Base-by-base conservation (phyloP, 768 basidiomycete genomes). In the Leccinum sublutescens region DNA sequence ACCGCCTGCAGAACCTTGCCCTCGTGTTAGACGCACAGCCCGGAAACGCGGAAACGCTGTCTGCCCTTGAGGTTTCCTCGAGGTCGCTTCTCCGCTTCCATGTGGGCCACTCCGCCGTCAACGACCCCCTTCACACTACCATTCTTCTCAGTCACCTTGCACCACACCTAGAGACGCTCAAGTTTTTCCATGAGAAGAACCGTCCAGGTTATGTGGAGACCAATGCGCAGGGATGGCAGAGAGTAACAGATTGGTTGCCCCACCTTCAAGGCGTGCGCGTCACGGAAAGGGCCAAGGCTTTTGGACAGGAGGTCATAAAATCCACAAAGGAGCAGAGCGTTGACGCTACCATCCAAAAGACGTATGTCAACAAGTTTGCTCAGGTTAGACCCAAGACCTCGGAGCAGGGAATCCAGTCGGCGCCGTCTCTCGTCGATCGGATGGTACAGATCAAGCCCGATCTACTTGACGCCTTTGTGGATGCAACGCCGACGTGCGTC, bases 171-270 rank as follows among this genome's bases (percentile, higher is more conserved):
- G 88, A 91, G 68, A 77, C 74, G 27, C 71, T 92, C 54, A 88
- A 85, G 71, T 91, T 83, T 83, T 91, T 90, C 78, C 84, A 87
- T 65, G 88, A 89, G 66, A 87, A 86, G 73, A 90, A 84, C 65
- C 79, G 89, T n/a, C 79, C 82, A 0, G 87, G 87, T 5, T 87
- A 79, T 64, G 77, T 85, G 52, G 89, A 92, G 69, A 76, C 79
- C 33, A 85, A 90, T 64, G 83, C 85, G 11, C 79, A 79, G 56
- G 80, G 76, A 19, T 92, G 90, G 90, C 86, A 89, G 71, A 80
- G 76, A 51, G 85, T 85, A 29, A 78, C 78, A 2, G 88, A 90
- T 52, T 82, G 80, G 63, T 79, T 92, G 56, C 89, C 90, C n/a
- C 84, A 85, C 68, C 71, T 92, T 25, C 90, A 91, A 69, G 76